phyloP scores from a whole-genome alignment of 768 basidiomycete species.

The Pisolithus marmoratus region DNA sequence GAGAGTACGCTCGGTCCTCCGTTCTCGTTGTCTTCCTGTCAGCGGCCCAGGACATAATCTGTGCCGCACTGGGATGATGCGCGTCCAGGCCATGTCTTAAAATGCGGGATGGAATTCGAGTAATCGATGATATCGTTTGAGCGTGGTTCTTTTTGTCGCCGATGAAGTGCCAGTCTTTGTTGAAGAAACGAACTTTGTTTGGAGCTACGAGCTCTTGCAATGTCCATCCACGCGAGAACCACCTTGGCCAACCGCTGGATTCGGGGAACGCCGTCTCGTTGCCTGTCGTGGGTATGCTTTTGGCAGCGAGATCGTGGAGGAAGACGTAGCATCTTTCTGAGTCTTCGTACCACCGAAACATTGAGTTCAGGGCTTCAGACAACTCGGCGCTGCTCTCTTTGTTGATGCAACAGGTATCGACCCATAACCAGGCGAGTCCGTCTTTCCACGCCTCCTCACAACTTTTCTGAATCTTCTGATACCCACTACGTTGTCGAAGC shows the following conservation, averaged over 20 bases:
- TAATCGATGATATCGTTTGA: background rate
- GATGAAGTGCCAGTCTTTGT: background rate
- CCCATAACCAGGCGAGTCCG: background rate
- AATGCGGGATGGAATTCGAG: background rate
- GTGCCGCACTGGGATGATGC: background rate
- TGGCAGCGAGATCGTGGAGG: background rate
- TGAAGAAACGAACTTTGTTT: background rate
- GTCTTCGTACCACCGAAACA: background rate
- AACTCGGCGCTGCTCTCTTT: background rate
- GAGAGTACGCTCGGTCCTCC: constrained; percentile 13
- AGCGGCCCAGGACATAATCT: constrained; percentile 12
- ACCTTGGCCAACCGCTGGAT: background rate
- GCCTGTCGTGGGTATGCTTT: background rate
- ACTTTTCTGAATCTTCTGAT: background rate
- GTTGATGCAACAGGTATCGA: background rate
- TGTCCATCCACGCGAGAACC: constrained; percentile 1
- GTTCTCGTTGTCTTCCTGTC: constrained; percentile 9
- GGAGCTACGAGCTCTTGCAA: constrained; percentile 1
- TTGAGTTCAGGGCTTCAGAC: background rate
- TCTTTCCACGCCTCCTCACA: background rate
- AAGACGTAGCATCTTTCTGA: background rate
- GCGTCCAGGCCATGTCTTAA: background rate
- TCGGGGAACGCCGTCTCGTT: background rate
- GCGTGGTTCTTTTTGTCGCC: background rate
- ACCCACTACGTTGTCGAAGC: background rate